Percentiles rank a stretch among this genome's conserved stretches.
Evolutionary conservation across 371 early-diverging fungal species (phyloP).

Genomic region (Blakeslea trispora): DNA sequence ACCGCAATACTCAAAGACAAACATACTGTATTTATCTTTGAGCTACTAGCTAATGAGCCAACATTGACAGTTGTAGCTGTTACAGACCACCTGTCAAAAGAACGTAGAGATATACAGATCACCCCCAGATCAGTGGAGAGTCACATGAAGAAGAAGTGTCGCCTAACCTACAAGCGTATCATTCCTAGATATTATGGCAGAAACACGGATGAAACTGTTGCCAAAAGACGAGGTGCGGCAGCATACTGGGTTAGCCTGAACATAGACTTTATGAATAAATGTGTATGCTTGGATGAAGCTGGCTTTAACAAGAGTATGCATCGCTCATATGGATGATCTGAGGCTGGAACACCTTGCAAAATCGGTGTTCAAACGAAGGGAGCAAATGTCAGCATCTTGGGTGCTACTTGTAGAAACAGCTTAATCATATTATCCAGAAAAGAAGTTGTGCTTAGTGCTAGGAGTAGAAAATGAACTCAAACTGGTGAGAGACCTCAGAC

Average conservation of each 20-base stretch:
- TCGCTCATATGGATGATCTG: slow-evolving; percentile 21
- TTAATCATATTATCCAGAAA: slow-evolving; percentile 17
- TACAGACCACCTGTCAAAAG: slow-evolving; percentile 22
- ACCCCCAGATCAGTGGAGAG: slow-evolving; percentile 21
- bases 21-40: slow-evolving; percentile 23
- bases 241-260: slow-evolving; percentile 25
- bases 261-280: slow-evolving; percentile 25
- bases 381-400: background rate
- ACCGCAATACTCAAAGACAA: slow-evolving; percentile 20
- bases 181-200: slow-evolving; percentile 23
- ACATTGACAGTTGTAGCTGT: slow-evolving; percentile 19
- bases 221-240: slow-evolving; percentile 24
- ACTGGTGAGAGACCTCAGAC: slow-evolving; percentile 10
- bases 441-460: slow-evolving; percentile 11
- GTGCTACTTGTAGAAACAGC: slow-evolving; percentile 13
- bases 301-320: slow-evolving; percentile 21
- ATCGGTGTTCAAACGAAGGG: no score
- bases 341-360: slow-evolving; percentile 4
- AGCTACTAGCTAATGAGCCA: slow-evolving; percentile 22
- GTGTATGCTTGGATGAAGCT: slow-evolving; percentile 23
- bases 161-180: slow-evolving; percentile 25
- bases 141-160: slow-evolving; percentile 23
- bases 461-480: slow-evolving; percentile 3
- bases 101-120: slow-evolving; percentile 25
- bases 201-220: slow-evolving; percentile 19